These are phyloP conservation scores for Murraya paniculata DNA, from an alignment of 345 rosid genomes.

Conservation along the genomic window DNA sequence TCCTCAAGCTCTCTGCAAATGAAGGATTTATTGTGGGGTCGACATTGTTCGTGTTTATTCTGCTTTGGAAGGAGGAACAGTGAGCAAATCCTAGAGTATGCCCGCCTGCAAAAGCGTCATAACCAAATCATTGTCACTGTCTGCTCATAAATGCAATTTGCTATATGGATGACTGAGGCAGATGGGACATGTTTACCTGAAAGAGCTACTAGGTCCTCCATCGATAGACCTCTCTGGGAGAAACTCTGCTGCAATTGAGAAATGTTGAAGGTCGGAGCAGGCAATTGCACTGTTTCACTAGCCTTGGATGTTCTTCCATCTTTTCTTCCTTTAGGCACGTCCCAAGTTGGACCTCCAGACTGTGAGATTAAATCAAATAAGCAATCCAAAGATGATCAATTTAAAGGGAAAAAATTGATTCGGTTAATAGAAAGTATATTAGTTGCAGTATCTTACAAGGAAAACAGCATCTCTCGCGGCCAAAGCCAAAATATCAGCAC, in stretches of 20 bases:
- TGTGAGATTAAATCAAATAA: slow-evolving; percentile 14
- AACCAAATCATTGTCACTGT: not conserved
- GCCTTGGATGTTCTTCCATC: slow-evolving; percentile 47
- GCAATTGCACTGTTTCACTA: slow-evolving; percentile 38
- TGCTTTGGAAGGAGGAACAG: slow-evolving; percentile 45
- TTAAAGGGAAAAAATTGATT: not conserved
- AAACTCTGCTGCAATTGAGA: slow-evolving; percentile 46
- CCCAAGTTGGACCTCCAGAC: slow-evolving; percentile 56
- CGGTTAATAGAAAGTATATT: not conserved
- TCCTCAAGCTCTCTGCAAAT: slow-evolving; percentile 37
- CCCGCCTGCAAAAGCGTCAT: slow-evolving; percentile 30
- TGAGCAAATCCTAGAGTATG: slow-evolving; percentile 52
- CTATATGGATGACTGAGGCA: not conserved
- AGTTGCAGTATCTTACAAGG: slow-evolving; percentile 29
- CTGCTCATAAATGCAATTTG: not conserved
- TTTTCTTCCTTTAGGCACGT: slow-evolving; percentile 48
- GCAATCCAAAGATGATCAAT: not conserved
- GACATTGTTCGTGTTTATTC: slow-evolving; percentile 31
- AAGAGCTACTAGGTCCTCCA: slow-evolving; percentile 44
- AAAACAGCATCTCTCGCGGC: slow-evolving; percentile 48
- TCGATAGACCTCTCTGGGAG: slow-evolving; percentile 39
- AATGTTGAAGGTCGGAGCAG: slow-evolving; percentile 43
- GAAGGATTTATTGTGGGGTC: slow-evolving; percentile 38
- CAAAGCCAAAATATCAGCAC: slow-evolving; percentile 51
- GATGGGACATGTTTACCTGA: slow-evolving; percentile 26